Conservation (phyloP, 2,329 filamentous ascomycete species). For the Scedosporium apiospermum region DNA sequence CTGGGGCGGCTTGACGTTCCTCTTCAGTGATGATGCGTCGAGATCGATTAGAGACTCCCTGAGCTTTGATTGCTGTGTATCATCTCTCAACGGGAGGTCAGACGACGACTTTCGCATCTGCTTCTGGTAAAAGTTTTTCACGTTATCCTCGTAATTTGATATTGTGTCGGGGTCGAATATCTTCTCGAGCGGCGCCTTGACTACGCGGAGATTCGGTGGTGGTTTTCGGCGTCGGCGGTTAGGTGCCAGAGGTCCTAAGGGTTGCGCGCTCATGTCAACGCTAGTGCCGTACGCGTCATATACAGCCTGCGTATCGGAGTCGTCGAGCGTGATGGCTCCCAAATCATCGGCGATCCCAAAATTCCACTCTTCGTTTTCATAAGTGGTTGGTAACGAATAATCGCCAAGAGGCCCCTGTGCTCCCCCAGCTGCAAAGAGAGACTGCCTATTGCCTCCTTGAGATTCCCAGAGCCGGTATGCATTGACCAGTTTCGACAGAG, state of each 20-base stretch:
- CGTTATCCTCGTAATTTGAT: slow-evolving; percentile 56
- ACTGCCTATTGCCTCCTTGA: slow-evolving; percentile 59
- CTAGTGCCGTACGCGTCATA: slow-evolving; percentile 51
- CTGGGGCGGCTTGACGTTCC: slow-evolving; percentile 7
- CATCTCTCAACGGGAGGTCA: slow-evolving; percentile 50
- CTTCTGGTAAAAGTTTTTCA: slow-evolving; percentile 47
- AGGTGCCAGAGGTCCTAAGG: slow-evolving; percentile 47
- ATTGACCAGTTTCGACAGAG: slow-evolving; percentile 56
- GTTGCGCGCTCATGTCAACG: slow-evolving; percentile 34
- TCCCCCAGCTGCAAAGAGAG: slow-evolving; percentile 51
- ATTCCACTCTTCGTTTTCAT: slow-evolving; percentile 53
- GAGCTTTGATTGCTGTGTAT: slow-evolving; percentile 31
- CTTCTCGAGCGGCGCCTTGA: slow-evolving; percentile 52
- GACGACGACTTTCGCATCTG: slow-evolving; percentile 25
- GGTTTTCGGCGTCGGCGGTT: neutral
- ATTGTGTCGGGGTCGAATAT: slow-evolving; percentile 58
- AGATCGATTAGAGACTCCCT: slow-evolving; percentile 57
- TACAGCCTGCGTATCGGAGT: slow-evolving; percentile 46
- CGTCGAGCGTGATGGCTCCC: slow-evolving; percentile 44
- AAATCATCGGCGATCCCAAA: slow-evolving; percentile 58
- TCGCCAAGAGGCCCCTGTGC: slow-evolving; percentile 34
- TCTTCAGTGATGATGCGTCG: slow-evolving; percentile 41
- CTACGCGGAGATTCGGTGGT: slow-evolving; percentile 9
- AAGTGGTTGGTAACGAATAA: slow-evolving; percentile 31
- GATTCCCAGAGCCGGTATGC: slow-evolving; percentile 70